Percentiles rank a stretch among this genome's conserved stretches.
Conservation (phyloP, 192 early-diverging fungal genomes). For the Entomortierella lignicola region DNA sequence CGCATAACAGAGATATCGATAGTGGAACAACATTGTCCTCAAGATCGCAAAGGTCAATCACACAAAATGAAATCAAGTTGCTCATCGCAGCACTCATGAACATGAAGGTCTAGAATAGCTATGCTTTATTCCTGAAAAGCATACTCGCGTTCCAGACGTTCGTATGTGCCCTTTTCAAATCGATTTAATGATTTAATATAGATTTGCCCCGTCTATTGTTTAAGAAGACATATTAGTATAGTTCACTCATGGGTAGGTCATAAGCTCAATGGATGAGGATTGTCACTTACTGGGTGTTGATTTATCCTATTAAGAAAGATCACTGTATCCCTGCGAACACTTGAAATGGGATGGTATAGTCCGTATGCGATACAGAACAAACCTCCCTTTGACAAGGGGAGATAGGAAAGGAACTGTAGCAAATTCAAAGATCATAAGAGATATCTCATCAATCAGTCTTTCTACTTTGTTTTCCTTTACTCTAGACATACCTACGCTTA, state of each 20-base stretch:
- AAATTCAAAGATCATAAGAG: too few species aligned
- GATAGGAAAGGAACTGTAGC: conserved; percentile 71
- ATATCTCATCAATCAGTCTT: too few species aligned
- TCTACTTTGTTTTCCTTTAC: too few species aligned
- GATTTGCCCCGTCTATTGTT: conserved; percentile 30
- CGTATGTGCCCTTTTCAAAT: conserved; percentile 44
- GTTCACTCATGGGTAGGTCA: neutral
- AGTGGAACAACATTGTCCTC: too few species aligned
- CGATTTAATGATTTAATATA: conserved; percentile 42
- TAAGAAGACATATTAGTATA: too few species aligned
- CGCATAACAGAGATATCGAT: too few species aligned
- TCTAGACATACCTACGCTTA: too few species aligned
- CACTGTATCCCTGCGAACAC: conserved; percentile 75
- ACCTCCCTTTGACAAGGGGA: conserved; percentile 86
- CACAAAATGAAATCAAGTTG: too few species aligned
- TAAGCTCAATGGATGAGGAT: neutral
- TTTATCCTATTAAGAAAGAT: conserved; percentile 80
- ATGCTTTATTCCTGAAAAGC: neutral
- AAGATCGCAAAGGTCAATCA: too few species aligned
- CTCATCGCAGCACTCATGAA: too few species aligned
- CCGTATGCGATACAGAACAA: conserved; percentile 82
- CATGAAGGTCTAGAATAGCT: too few species aligned
- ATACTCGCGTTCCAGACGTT: conserved; percentile 37
- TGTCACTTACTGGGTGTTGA: conserved; percentile 71
- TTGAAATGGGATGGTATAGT: conserved; percentile 78